Base-by-base conservation (phyloP, 495 filamentous ascomycete genomes). In the Penicillium silybi region DNA sequence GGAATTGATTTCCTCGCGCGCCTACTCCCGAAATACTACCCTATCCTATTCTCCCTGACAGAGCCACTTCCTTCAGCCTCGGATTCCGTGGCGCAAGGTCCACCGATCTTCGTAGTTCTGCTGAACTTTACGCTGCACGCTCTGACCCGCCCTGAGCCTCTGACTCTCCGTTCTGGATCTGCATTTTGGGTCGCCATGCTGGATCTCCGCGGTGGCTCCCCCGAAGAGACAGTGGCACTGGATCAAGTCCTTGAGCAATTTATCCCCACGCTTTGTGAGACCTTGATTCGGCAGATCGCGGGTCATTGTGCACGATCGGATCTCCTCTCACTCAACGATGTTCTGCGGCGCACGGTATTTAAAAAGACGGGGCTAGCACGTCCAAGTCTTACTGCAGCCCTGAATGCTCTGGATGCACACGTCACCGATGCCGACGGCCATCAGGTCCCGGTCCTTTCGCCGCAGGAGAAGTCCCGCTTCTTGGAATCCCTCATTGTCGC, bases 301-400 rank as follows among this genome's bases (percentile, higher is more conserved):
- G 92, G 92, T 2, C 79, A 79, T 32, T 90, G 85, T 32, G 78
- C 84, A 3, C 78, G 91, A 41, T 89, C 85, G 46, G 90, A 96
- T 58, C 71, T 96, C 0, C 85, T 90, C 44, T 81, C 76, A 54
- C 74, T 96, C 6, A 81, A 77, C 49, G 88, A 92, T 41, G 88
- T 88, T 23, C 76, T 96, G 16, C 87, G 88, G 69, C 87, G 85
- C 56, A 69, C 93, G 3, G 74, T 95, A 3, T 79, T 81, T 48
- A 75, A 80, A 27, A 82, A 90, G 17, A 73, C 79, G n/a, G 67
- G 62, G 0, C 83, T 89, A 53, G 82, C 86, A 0, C 84, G 81
- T n/a, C 71, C 76, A 7, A 81, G 81, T 54, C 80, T 95, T 0
- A 67, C 72, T 2, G 62, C 69, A 9, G 76, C 79, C 17, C 84